Evolutionary conservation across 106 monocot genomes (phyloP).

Genomic region (Gastrodia elata): DNA sequence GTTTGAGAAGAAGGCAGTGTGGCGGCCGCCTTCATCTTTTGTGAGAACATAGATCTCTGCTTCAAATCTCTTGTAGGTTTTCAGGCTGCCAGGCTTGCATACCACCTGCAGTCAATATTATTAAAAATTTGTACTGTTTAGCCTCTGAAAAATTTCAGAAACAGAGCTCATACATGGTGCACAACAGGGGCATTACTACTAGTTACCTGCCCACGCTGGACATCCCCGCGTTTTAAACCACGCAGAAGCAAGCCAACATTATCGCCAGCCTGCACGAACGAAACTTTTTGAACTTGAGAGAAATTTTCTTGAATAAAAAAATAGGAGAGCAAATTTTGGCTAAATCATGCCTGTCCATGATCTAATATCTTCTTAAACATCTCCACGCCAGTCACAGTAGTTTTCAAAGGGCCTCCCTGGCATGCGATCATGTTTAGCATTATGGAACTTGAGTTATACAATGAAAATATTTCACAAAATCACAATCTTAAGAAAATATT

Average conservation of each 20-base stretch:
- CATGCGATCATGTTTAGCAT: background rate
- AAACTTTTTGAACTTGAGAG: background rate
- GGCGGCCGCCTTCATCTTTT: constrained; percentile 97
- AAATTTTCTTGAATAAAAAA: background rate
- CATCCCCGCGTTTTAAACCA: constrained; percentile 94
- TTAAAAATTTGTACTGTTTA: background rate
- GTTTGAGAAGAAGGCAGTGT: constrained; percentile 92
- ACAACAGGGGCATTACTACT: background rate
- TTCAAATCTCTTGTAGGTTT: constrained; percentile 89
- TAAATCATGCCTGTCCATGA: constrained; percentile 16
- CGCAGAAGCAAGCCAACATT: constrained; percentile 93
- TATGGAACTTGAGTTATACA: background rate
- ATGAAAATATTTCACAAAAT: background rate
- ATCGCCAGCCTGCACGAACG: constrained; percentile 67
- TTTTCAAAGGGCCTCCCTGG: constrained; percentile 24
- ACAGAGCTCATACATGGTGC: background rate
- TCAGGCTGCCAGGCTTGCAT: constrained; percentile 77
- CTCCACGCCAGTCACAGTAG: constrained; percentile 27
- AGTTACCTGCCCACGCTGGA: constrained; percentile 85
- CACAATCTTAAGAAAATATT: background rate
- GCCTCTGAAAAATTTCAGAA: background rate
- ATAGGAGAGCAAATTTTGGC: background rate
- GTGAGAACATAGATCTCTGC: constrained; percentile 96
- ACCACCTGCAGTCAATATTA: constrained; percentile 41
- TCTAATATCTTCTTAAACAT: constrained; percentile 31